These are phyloP conservation scores for Canavalia ensiformis DNA, from an alignment of 306 rosid genomes.

Conservation along the genomic window DNA sequence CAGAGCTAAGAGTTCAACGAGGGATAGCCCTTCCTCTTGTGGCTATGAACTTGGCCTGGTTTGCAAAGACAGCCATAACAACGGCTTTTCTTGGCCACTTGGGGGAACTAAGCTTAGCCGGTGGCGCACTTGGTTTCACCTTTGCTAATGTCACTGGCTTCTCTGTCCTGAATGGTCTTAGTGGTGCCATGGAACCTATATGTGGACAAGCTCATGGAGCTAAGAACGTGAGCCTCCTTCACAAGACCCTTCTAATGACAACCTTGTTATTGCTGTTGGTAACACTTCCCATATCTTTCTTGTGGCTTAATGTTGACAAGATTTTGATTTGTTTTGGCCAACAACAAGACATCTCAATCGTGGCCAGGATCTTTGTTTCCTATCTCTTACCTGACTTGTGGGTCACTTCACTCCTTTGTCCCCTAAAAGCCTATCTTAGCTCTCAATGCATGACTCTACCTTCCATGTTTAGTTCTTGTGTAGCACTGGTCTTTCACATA, in stretches of 20 bases:
- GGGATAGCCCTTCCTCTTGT: constrained; percentile 67
- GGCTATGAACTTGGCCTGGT: constrained; percentile 75
- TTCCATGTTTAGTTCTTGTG: constrained; percentile 65
- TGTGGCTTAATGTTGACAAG: constrained; percentile 78
- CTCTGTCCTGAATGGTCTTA: constrained; percentile 76
- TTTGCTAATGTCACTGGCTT: constrained; percentile 87
- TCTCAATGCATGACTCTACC: constrained; percentile 73
- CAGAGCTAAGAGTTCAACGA: constrained; percentile 64
- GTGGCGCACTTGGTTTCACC: constrained; percentile 72
- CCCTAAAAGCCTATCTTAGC: constrained; percentile 70
- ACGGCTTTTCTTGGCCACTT: constrained; percentile 74
- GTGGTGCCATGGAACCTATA: constrained; percentile 78
- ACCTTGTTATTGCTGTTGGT: constrained; percentile 58
- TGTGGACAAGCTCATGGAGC: constrained; percentile 93
- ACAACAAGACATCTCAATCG: constrained; percentile 56
- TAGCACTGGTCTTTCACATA: constrained; percentile 66
- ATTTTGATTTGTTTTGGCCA: constrained; percentile 72
- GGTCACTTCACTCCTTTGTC: constrained; percentile 70
- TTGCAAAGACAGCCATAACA: constrained; percentile 67
- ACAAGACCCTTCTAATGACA: constrained; percentile 74
- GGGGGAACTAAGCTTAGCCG: constrained; percentile 74
- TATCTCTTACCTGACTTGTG: constrained; percentile 74
- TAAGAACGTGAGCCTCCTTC: constrained; percentile 73
- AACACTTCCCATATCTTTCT: constrained; percentile 66
- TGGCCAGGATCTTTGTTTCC: constrained; percentile 60